Percentiles rank a stretch among this genome's conserved stretches.
Evolutionary conservation across 495 filamentous ascomycete species (phyloP).

Genomic region (Neurospora sp.): DNA sequence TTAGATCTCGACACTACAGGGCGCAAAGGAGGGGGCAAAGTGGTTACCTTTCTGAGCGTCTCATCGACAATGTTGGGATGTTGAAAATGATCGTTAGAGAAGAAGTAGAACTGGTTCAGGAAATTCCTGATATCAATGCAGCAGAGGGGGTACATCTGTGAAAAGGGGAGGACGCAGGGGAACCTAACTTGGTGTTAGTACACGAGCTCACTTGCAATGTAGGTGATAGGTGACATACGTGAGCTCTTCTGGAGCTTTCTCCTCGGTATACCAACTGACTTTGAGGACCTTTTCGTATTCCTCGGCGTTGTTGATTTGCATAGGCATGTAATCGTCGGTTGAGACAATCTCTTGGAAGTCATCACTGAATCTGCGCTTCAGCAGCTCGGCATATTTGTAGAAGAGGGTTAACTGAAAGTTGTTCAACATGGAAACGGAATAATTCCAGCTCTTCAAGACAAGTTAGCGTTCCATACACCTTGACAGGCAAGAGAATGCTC

Average conservation of each 20-base stretch:
- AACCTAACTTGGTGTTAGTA: conserved; percentile 43
- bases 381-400: conserved; percentile 82
- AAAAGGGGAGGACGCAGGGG: conserved; percentile 89
- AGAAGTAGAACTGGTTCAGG: conserved; percentile 91
- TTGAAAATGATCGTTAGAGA: conserved; percentile 88
- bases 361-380: conserved; percentile 81
- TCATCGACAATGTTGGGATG: conserved; percentile 80
- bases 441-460: conserved; percentile 63
- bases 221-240: conserved; percentile 41
- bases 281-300: conserved; percentile 92
- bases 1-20: conserved; percentile 4
- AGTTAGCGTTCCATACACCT: conserved; percentile 6
- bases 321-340: conserved; percentile 98
- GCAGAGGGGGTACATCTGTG: conserved; percentile 96
- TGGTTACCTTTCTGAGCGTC: conserved; percentile 61
- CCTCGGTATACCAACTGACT: conserved; percentile 85
- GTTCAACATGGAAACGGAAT: conserved; percentile 71
- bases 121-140: conserved; percentile 98
- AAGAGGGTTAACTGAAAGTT: conserved; percentile 77
- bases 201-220: background rate
- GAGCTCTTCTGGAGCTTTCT: conserved; percentile 64
- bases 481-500: conserved; percentile 12
- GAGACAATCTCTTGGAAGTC: conserved; percentile 96
- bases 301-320: conserved; percentile 81
- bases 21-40: no score